Percentiles rank a stretch among this genome's conserved stretches.
These are phyloP conservation scores for Cercospora sp. DNA, from an alignment of 2,329 filamentous ascomycete genomes.

Conservation along the genomic window DNA sequence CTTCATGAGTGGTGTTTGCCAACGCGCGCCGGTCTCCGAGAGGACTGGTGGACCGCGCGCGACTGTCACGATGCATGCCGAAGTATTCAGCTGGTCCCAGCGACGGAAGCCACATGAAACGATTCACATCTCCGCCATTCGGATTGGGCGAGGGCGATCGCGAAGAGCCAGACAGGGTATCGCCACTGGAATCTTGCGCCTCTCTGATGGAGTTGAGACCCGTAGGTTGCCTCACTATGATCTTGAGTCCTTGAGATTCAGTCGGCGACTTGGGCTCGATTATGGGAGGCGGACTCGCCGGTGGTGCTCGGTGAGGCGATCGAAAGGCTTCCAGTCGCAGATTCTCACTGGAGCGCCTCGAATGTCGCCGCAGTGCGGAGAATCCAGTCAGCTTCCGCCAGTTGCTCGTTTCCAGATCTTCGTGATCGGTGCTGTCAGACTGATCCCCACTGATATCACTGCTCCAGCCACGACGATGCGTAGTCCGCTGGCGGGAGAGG, in stretches of 20 bases:
- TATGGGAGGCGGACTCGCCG: slow-evolving; percentile 2
- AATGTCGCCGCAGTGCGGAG: slow-evolving; percentile 22
- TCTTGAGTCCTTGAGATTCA: slow-evolving; percentile 20
- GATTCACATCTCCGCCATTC: slow-evolving; percentile 15
- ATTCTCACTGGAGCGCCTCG: slow-evolving; percentile 12
- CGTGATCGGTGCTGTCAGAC: slow-evolving; percentile 35
- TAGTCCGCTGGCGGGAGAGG: slow-evolving; percentile 24
- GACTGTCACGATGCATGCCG: slow-evolving; percentile 19
- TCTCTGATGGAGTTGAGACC: slow-evolving; percentile 23
- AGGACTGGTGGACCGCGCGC: slow-evolving; percentile 26
- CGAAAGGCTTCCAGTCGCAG: slow-evolving; percentile 6
- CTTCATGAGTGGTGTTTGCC: slow-evolving; percentile 6
- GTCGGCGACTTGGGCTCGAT: background rate
- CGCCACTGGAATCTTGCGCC: slow-evolving; percentile 26
- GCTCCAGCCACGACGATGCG: slow-evolving; percentile 36
- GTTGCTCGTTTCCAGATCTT: slow-evolving; percentile 24
- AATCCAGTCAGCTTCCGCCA: slow-evolving; percentile 19
- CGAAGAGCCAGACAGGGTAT: slow-evolving; percentile 25
- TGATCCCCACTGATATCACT: slow-evolving; percentile 40
- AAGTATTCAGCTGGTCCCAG: slow-evolving; percentile 25
- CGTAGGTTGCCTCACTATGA: slow-evolving; percentile 25
- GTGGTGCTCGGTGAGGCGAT: background rate
- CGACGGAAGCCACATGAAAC: slow-evolving; percentile 25
- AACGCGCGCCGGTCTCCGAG: slow-evolving; percentile 11
- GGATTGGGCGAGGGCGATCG: slow-evolving; percentile 25